Evolutionary conservation across 257 asterid species (phyloP), one percentile per base, ranked within the genome.

Genomic region (Pogostemon cablin): DNA sequence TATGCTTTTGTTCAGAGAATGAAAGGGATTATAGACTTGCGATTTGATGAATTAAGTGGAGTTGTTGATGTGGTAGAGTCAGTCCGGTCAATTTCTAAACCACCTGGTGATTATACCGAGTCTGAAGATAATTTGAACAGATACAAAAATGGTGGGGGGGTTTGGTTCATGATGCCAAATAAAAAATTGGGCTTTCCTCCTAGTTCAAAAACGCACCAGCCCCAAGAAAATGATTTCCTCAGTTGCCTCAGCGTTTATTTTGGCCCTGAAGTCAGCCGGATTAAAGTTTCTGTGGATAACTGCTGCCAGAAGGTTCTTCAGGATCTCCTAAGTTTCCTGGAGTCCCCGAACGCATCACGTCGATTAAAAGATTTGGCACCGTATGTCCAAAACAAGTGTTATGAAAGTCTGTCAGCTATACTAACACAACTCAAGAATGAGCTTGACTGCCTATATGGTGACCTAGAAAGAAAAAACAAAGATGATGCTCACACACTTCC

Each of bases 1-100:
- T 85, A 89, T 79, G 96, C 96, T 73, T 95, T 95, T 77, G 88
- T 86, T 76, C 90, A 80, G 70, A 91, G 99, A 86, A 95, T 95
- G 99, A 91, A 89, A 84, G 77, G 81, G 20, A 86, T 95, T 72
- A 80, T 91, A 64, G 86, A 88, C 58, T 72, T 78, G 67, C 89
- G 91, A 72, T 95, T 91, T 72, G 86, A 83, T 79, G 96, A 81
- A 67, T 81, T 95, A 78, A 82, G 83, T 78, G 82, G 84, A 73
- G 75, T 39, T 60, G 92, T 91, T 75, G 77, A 89, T 71, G 89
- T 91, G 53, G 87, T 74, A 74, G 87, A 85, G 73, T 85, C 97
- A 75, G 92, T 84, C 58, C 88, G 73, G 65, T 78, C 87, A 17
- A 78, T 89, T 64, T 80, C 67, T 6, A 86, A 78, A 72, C 75